Evolutionary conservation across 495 filamentous ascomycete genomes (phyloP), one percentile per base, ranked within the genome.

Genomic region (Aspergillus cristatus): DNA sequence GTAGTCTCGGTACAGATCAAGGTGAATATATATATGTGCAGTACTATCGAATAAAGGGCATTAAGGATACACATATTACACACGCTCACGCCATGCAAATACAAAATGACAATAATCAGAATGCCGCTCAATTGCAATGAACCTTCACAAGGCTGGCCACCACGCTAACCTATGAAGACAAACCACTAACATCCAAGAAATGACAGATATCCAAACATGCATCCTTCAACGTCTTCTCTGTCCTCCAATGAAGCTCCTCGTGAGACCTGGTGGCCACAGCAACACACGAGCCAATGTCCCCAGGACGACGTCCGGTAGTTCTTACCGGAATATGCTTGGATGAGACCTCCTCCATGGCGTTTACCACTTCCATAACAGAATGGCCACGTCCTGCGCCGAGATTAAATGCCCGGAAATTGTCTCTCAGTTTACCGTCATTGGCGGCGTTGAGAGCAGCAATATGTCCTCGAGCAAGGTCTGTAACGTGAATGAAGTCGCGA

Each of bases 201-300:
- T 78, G 81, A 79, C 86, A 94, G 39, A 95, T 70, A 58, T 88
- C 85, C 41, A 72, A 68, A 56, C 88, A 95, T 2, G 85, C 84
- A 55, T 90, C 74, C 56, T 86, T 82, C 48, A 95, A 65, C 2
- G 82, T 82, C 38, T 81, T 74, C 56, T 88, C 71, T 7, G 88
- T 88, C 68, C 86, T 87, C 88, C 88, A 95, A 13, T 76, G 63
- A n/a, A 95, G 75, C 70, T 95, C 88, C 48, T 78, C 55, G 46
- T 87, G 86, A 8, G 88, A 86, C 28, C 82, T 74, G n/a, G 75
- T 74, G 18, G 84, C 85, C 54, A 90, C 82, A 28, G 88, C 54
- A 81, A 67, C 46, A 82, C 88, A 67, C 80, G 85, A 39, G 74
- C 88, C 50, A 66, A 94, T 73, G 55, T 93, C 91, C 11, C 82